A percentile compares a stretch with the other conserved stretches of the same genome.
These are phyloP conservation scores for Mariannaea elegans DNA, from an alignment of 2,329 filamentous ascomycete genomes.

Conservation along the genomic window DNA sequence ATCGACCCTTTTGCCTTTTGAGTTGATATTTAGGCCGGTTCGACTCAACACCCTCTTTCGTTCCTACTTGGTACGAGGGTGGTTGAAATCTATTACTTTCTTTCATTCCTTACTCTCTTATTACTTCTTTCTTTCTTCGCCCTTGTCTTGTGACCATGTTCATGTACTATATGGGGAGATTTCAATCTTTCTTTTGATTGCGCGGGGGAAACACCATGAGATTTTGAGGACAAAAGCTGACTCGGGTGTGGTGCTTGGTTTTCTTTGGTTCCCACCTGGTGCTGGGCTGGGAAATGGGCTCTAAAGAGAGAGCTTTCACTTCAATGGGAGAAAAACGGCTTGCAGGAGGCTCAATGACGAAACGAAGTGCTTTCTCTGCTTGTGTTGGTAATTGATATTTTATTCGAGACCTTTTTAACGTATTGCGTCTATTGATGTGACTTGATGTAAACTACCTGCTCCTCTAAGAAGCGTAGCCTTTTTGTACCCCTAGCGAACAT, in stretches of 20 bases:
- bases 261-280: conserved; percentile 21
- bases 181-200: conserved; percentile 10
- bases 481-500: too few relatives aligned
- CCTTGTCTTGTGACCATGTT: conserved; percentile 28
- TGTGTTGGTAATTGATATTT: conserved; percentile 25
- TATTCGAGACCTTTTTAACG: neutral
- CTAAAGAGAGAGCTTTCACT: conserved; percentile 13
- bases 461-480: too few relatives aligned
- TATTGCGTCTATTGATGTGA: neutral
- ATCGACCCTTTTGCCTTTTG: conserved; percentile 16
- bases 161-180: conserved; percentile 35
- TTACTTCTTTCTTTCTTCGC: conserved; percentile 21
- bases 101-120: conserved; percentile 27
- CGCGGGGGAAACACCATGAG: conserved; percentile 2
- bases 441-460: too few relatives aligned
- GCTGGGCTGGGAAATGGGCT: conserved; percentile 31
- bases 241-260: conserved; percentile 22
- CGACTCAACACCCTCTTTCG: neutral
- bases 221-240: conserved; percentile 14
- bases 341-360: conserved; percentile 39
- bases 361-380: conserved; percentile 38
- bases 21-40: conserved; percentile 23
- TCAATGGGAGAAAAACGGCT: conserved; percentile 26
- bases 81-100: conserved; percentile 20
- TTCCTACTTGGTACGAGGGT: conserved; percentile 23